Base-by-base conservation (phyloP, 2,329 filamentous ascomycete species). In the Diaporthe aspalathi region DNA sequence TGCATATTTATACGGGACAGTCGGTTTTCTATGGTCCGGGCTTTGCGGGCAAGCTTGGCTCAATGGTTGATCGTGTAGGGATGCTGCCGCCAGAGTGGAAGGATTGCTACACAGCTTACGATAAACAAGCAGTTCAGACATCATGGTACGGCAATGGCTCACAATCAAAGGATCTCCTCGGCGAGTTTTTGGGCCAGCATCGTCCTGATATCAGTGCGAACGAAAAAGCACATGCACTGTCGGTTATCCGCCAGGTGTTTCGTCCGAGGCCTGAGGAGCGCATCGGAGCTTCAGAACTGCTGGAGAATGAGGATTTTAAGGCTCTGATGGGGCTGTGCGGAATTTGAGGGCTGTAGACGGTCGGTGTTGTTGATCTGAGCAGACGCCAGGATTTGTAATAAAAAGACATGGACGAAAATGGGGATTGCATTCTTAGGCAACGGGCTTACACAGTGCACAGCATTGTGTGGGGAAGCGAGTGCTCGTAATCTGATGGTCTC, bases 111-210 rank as follows among this genome's bases (percentile, higher is more conserved):
- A 22, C 2, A 20, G 29, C 20, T 52, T 27, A 1, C 5, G 45
- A 66, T 27, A 66, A 66, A 40, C 29, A 40, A 27, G 32, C 3
- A 7, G 43, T 38, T 11, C 14, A 66, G 12, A 11, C 2, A 40
- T 40, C 62, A 14, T 66, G 62, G 45, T 52, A 66, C n/a, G n/a
- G 45, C 20, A 22, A 4, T 12, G 45, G 45, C 29, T 65, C 45
- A 20, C 20, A 24, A 66, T 11, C 29, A 7, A 66, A 66, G n/a
- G 17, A 38, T 14, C 3, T 20, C n/a, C 22, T 52, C n/a, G 38
- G 29, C 11, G 62, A 22, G 5, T 40, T 66, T 14, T 20, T 66
- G 62, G 62, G 52, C 8, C 29, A 66, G 47, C 62, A 66, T 66
- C 45, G 45, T 22, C 62, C 62, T 52, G 45, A 66, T n/a, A 66